Base-by-base conservation (phyloP, 306 rosid species). In the Ammopiptanthus mongolicus region DNA sequence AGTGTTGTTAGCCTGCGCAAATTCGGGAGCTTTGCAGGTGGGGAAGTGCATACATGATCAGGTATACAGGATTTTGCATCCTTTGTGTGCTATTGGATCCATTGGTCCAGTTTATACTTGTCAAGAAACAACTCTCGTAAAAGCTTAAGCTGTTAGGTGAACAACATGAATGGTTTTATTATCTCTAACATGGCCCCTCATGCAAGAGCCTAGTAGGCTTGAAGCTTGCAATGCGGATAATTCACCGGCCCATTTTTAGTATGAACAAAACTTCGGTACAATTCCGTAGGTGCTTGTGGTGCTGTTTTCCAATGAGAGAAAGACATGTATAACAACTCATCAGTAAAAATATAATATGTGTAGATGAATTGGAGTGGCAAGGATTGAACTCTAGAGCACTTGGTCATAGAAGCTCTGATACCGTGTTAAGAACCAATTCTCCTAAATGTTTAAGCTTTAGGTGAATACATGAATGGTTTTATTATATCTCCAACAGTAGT, bases 11-110 rank as follows among this genome's bases (percentile, higher is more conserved):
- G 97, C 93, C 65, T 91, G 93, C 23, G 88, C 96, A 1, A 88
- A 87, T 78, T 84, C 96, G 2, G 96, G 90, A 50, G 87, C 96
- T 69, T 73, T 88, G 83, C 91, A 85, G 64, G 67, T 80, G 31
- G 98, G 97, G 72, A 88, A 89, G 78, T 91, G 92, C 74, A 84
- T 91, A 74, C 94, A 93, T 58, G 87, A 84, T 80, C 97, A 89
- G 96, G 97, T 91, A 66, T 56, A 41, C 66, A 2, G 25, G 33
- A 12, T 77, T 69, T 41, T 52, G 70, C 22, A 11, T 37, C 7
- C 34, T 56, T 50, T 22, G 23, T 14, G 10, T 15, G 29, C 50
- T 65, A 14, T 59, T 39, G 50, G 25, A 25, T 77, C 65, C 47
- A 13, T 63, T 5, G 63, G 61, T 77, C 10, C 42, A 22, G 60